These are phyloP conservation scores for Solanum medicagineum DNA, from an alignment of 257 asterid genomes.

Conservation along the genomic window DNA sequence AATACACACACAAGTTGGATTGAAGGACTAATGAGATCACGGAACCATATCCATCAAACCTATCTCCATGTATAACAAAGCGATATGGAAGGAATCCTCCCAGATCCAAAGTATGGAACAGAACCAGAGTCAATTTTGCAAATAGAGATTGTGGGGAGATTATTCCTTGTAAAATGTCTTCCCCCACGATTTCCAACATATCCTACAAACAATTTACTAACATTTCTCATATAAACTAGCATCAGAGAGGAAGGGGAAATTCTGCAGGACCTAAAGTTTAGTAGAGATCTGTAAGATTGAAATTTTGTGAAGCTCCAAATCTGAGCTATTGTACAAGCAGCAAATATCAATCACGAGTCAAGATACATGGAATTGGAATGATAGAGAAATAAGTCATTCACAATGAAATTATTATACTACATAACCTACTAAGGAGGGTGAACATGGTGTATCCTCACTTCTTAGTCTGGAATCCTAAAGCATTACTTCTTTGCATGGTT, in stretches of 20 bases:
- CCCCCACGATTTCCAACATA: background rate
- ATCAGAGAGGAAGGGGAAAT: background rate
- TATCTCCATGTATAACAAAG: background rate
- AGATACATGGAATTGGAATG: background rate
- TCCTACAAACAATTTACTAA: background rate
- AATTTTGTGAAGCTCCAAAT: background rate
- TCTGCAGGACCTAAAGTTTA: background rate
- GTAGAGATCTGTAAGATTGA: background rate
- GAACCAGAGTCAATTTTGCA: background rate
- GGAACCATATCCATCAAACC: background rate
- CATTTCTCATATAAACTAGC: background rate
- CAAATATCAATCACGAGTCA: background rate
- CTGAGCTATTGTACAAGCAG: background rate
- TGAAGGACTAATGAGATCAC: background rate
- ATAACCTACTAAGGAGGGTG: background rate
- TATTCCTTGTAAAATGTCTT: background rate
- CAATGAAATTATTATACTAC: background rate
- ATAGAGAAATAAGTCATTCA: background rate
- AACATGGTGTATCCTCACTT: background rate
- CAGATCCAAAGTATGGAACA: background rate
- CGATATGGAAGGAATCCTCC: background rate
- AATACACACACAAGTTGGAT: background rate
- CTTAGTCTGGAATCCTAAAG: background rate
- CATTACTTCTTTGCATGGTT: background rate
- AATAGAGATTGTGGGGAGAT: background rate